Conservation (phyloP, 768 basidiomycete species). For the Xerocomellus amylosporus region DNA sequence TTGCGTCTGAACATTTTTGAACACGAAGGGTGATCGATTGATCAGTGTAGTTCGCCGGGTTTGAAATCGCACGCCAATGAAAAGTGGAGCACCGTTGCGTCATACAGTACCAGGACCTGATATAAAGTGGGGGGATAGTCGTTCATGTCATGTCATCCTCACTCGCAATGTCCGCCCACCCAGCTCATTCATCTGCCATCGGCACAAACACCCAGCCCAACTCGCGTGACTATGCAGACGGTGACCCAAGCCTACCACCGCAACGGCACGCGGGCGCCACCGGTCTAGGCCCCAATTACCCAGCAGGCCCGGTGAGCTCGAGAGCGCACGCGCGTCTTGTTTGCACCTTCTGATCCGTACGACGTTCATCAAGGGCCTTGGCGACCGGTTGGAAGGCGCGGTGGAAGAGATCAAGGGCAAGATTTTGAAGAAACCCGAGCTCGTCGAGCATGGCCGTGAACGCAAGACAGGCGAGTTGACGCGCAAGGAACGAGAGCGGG, state of each 20-base stretch:
- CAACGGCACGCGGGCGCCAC: slow-evolving; percentile 43
- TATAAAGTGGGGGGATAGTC: not conserved
- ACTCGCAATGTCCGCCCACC: slow-evolving; percentile 9
- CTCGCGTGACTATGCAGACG: not conserved
- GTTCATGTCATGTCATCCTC: not conserved
- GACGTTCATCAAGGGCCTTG: slow-evolving; percentile 21
- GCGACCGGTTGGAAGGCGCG: slow-evolving; percentile 37
- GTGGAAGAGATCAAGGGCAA: slow-evolving; percentile 42
- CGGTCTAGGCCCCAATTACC: slow-evolving; percentile 40
- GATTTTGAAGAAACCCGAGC: slow-evolving; percentile 34
- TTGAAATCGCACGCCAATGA: too few relatives aligned
- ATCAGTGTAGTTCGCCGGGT: too few relatives aligned
- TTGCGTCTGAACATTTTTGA: too few relatives aligned
- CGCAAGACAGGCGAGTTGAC: slow-evolving; percentile 41
- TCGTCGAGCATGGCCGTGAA: slow-evolving; percentile 39
- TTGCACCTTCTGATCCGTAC: not conserved
- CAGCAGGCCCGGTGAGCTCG: slow-evolving; percentile 27
- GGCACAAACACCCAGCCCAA: slow-evolving; percentile 11
- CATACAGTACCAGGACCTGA: not conserved
- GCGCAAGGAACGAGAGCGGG: slow-evolving; percentile 34
- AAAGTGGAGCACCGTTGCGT: too few relatives aligned
- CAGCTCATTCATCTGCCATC: slow-evolving; percentile 20
- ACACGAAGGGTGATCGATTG: too few relatives aligned
- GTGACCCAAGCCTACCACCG: slow-evolving; percentile 29
- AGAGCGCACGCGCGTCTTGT: too few relatives aligned